Conservation (phyloP, 2,329 filamentous ascomycete genomes). For the Neopestalotiopsis clavispora region DNA sequence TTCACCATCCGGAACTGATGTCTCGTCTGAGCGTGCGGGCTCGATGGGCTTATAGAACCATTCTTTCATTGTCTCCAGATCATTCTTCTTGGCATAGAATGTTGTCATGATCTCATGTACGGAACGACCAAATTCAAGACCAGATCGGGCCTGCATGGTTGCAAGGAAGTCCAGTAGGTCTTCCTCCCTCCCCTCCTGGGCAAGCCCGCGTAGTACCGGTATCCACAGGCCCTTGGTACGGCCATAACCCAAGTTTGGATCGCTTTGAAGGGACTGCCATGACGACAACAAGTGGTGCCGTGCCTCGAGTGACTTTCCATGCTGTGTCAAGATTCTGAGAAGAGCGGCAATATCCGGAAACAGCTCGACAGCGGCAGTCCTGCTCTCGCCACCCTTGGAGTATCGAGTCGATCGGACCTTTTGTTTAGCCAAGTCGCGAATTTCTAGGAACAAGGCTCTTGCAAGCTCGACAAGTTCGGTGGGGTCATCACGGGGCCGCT, state of each 20-base stretch:
- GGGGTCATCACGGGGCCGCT: constrained; percentile 47
- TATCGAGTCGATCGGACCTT: neutral
- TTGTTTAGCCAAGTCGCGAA: constrained; percentile 34
- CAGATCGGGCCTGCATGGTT: constrained; percentile 53
- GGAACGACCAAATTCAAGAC: constrained; percentile 47
- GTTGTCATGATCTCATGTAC: constrained; percentile 61
- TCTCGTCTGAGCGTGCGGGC: constrained; percentile 31
- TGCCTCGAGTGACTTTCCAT: constrained; percentile 36
- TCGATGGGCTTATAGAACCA: constrained; percentile 68
- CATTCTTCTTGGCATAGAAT: constrained; percentile 65
- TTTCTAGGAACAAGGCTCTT: constrained; percentile 45
- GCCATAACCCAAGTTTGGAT: constrained; percentile 33
- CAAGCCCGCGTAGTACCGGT: constrained; percentile 64
- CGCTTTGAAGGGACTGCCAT: constrained; percentile 18
- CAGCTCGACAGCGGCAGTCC: constrained; percentile 13
- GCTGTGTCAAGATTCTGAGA: constrained; percentile 32
- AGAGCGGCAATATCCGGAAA: constrained; percentile 30
- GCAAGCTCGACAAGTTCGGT: constrained; percentile 54
- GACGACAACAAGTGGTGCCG: constrained; percentile 30
- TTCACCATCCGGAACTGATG: neutral
- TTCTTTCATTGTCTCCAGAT: constrained; percentile 64
- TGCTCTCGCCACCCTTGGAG: constrained; percentile 6
- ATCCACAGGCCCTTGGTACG: constrained; percentile 47
- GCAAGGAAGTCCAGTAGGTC: constrained; percentile 61
- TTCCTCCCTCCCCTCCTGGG: constrained; percentile 60